Evolutionary conservation across 2,329 filamentous ascomycete genomes (phyloP), one percentile per base, ranked within the genome.

Genomic region (Trichoderma sp.): DNA sequence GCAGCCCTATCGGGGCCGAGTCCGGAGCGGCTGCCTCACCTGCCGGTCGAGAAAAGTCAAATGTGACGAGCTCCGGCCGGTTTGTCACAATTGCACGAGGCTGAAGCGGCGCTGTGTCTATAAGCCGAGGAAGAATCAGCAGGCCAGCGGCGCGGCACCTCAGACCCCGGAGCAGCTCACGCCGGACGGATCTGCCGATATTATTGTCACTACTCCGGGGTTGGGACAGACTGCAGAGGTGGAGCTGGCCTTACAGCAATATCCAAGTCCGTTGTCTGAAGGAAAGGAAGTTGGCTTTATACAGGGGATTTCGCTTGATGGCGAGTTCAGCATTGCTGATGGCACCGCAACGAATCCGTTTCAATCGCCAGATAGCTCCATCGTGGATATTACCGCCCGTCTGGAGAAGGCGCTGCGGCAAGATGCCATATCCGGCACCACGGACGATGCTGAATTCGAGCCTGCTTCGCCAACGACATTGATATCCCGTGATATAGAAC

Each of bases 401-500:
- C 4, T 68, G 21, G 32, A 57, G 32, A 58, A 26, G 32, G 53
- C 47, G 51, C 32, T 68, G 47, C 65, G 53, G 28, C 51, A 43
- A 30, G 51, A 57, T 21, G 43, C 15, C 30, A 57, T 28, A 15
- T 57, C 36, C 6, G 15, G 28, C 21, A n/a, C 36, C 2, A 1
- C 43, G 3, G 43, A 65, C 1, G 39, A 57, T 8, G 39, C 30
- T 5, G 60, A 57, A 1, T 43, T 53, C 3, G 67, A 74, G 6
- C 34, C 61, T 4, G 68, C 53, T 26, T 73, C 74, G 14, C 74
- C 71, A 2, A 65, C 61, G 24, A 69, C 58, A 53, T 47, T 74
- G 15, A 76, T 74, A 71, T 76, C 75, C 12, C 73, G 73, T n/a
- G 73, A 74, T 28, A 76, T 76, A 34, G 70, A 76, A 28, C 67